Conservation (phyloP, 257 asterid species). For the Solanum sejunctum region DNA sequence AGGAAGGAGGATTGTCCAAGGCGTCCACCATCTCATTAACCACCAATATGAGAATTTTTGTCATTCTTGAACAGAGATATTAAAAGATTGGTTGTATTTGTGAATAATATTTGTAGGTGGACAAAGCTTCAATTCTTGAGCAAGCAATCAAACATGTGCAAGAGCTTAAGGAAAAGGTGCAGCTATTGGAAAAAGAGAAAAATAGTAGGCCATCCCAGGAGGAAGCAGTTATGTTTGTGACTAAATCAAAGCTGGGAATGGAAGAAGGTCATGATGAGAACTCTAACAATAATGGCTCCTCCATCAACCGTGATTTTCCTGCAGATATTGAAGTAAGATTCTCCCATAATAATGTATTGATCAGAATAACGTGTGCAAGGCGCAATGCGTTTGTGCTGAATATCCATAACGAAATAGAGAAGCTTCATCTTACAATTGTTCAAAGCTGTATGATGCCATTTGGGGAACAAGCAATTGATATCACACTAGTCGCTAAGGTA, state of each 20-base stretch:
- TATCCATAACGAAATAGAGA: slow-evolving; percentile 7
- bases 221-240: slow-evolving; percentile 14
- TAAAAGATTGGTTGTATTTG: neutral
- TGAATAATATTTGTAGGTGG: slow-evolving; percentile 9
- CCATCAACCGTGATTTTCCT: neutral
- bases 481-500: slow-evolving; percentile 18
- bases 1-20: too few relatives aligned
- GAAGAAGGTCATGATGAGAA: slow-evolving; percentile 8
- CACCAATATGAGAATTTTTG: too few relatives aligned
- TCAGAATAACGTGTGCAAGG: slow-evolving; percentile 10
- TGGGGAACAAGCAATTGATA: slow-evolving; percentile 8
- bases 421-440: slow-evolving; percentile 5
- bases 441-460: slow-evolving; percentile 5
- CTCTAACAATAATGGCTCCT: neutral
- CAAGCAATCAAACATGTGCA: slow-evolving; percentile 22
- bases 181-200: slow-evolving; percentile 17
- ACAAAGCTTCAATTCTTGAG: slow-evolving; percentile 27
- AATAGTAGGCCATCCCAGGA: neutral
- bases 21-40: too few relatives aligned
- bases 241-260: slow-evolving; percentile 1
- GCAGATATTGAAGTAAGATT: slow-evolving; percentile 18
- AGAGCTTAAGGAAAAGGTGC: slow-evolving; percentile 22
- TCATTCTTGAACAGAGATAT: too few relatives aligned
- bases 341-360: slow-evolving; percentile 8
- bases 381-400: neutral